Base-by-base conservation (phyloP, 805 yeast species). In the Yarrowia osloensis region DNA sequence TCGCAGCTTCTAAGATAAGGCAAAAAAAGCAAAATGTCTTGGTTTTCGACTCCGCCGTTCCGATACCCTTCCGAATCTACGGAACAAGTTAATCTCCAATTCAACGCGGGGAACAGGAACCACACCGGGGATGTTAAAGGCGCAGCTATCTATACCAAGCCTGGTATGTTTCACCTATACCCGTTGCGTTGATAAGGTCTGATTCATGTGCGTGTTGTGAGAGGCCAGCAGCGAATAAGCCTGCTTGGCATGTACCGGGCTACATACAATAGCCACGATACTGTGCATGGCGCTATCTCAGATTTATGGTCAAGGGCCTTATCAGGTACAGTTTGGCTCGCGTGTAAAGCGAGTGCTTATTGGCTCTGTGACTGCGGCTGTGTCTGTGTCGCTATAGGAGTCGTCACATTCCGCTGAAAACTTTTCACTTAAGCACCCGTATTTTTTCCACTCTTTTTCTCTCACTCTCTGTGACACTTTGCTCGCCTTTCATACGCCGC, bases 161-260 rank as follows among this genome's bases (percentile, higher is more conserved):
- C n/a, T n/a, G n/a, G n/a, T 11, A 28, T 28, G 31, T 28, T 28
- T 19, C 42, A n/a, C 22, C 15, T 35, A 19, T 28, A 50, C 19
- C 37, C 28, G 26, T 15, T 31, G 28, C 55, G 12, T 50, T 22
- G 57, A 50, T 50, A 50, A 50, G 57, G 57, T 50, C 40, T 21
- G 55, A 29, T 31, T 28, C 33, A 49, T 49, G 55, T 49, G 55
- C 39, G 55, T 9, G 31, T 49, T 49, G 24, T 49, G 24, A 49
- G 26, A 49, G 55, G 55, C 39, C 55, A 49, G 54, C 12, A 2
- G 21, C 7, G 2, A 9, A 29, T 49, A 50, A 50, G 40, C 29
- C 21, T 22, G 40, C 57, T 50, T 31, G 40, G 40, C 57, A 31
- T 50, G 26, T 21, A 21, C 7, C 11, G 12, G 11, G 12, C n/a